These are phyloP conservation scores for Nyctanthes arbortristis DNA, from an alignment of 257 asterid genomes.

Conservation along the genomic window DNA sequence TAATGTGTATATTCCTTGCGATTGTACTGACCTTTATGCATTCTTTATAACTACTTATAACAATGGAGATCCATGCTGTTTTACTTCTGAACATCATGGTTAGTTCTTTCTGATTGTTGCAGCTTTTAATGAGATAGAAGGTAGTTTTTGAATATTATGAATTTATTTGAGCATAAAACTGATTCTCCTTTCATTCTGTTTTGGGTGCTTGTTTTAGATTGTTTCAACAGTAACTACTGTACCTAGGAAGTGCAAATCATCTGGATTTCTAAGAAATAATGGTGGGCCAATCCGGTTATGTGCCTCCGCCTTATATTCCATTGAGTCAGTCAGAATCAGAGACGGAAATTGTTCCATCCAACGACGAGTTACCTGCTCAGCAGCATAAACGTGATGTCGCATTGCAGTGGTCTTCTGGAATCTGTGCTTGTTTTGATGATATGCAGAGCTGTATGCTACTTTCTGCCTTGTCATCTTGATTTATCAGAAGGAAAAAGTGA, in stretches of 20 bases:
- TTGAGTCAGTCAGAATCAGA: slow-evolving; percentile 62
- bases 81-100: background rate
- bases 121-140: background rate
- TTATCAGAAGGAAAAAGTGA: slow-evolving; percentile 56
- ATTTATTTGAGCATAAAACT: background rate
- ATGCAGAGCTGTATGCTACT: slow-evolving; percentile 90
- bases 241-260: slow-evolving; percentile 17
- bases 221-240: slow-evolving; percentile 24
- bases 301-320: slow-evolving; percentile 84
- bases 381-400: slow-evolving; percentile 38
- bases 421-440: slow-evolving; percentile 96
- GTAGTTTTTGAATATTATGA: background rate
- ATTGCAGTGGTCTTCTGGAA: slow-evolving; percentile 89
- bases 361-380: slow-evolving; percentile 32
- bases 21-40: background rate
- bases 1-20: background rate
- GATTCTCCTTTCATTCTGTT: slow-evolving; percentile 22
- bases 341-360: slow-evolving; percentile 37
- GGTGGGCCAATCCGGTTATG: slow-evolving; percentile 51
- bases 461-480: slow-evolving; percentile 63
- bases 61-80: background rate
- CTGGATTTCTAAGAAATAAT: slow-evolving; percentile 31
- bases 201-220: slow-evolving; percentile 34
- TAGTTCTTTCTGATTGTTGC: background rate
- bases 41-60: background rate